Conservation (phyloP, 345 rosid genomes). For the Hibiscus tridactylites region DNA sequence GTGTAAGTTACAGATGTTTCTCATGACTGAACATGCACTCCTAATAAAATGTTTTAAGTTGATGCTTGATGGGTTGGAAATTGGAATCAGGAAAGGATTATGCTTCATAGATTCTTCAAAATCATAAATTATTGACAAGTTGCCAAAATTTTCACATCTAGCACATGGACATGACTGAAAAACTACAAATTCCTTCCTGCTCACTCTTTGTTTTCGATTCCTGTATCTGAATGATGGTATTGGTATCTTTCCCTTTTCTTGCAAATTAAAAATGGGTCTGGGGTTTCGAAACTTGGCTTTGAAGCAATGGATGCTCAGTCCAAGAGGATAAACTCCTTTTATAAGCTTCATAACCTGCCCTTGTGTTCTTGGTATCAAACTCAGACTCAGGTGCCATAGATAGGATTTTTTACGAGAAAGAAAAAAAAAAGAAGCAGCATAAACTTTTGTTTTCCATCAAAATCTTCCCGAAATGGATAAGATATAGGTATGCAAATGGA, state of each 20-base stretch:
- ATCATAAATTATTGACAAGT: too few relatives aligned
- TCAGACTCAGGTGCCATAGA: too few relatives aligned
- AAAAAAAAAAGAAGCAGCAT: too few relatives aligned
- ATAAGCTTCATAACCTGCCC: not conserved
- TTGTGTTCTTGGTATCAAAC: too few relatives aligned
- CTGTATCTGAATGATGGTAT: not conserved
- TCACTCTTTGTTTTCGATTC: not conserved
- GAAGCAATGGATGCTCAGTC: slow-evolving; percentile 12
- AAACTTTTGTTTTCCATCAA: not conserved
- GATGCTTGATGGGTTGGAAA: too few relatives aligned
- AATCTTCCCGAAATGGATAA: not conserved
- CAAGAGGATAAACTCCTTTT: slow-evolving; percentile 2
- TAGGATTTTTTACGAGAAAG: not conserved
- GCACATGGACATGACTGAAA: not conserved
- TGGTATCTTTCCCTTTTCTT: slow-evolving; percentile 2
- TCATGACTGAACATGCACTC: not conserved
- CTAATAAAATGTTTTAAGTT: too few relatives aligned
- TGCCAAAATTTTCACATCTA: too few relatives aligned
- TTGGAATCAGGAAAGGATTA: too few relatives aligned
- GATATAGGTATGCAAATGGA: too few relatives aligned
- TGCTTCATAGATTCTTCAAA: too few relatives aligned
- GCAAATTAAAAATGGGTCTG: slow-evolving; percentile 1
- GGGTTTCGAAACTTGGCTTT: slow-evolving; percentile 6
- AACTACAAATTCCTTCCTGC: not conserved
- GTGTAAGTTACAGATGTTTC: not conserved